Percentiles rank a stretch among this genome's conserved stretches.
These are phyloP conservation scores for Leccinum broughii DNA, from an alignment of 768 basidiomycete species.

Conservation along the genomic window DNA sequence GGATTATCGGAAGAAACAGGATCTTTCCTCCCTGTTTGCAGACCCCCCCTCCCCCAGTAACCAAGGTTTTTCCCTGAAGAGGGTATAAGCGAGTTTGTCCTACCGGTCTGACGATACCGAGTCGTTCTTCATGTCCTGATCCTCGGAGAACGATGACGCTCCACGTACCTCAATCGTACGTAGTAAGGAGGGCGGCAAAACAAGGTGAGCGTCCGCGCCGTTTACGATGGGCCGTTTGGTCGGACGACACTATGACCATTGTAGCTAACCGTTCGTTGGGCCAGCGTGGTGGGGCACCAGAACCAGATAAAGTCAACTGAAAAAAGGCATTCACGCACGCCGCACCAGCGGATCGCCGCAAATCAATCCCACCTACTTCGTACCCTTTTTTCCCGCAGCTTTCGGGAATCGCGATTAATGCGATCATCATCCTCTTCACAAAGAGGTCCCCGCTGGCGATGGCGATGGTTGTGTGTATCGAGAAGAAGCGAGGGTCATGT, in stretches of 20 bases:
- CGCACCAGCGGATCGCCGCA: background rate
- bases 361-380: background rate
- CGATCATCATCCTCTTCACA: background rate
- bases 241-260: conserved; percentile 2
- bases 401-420: background rate
- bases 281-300: background rate
- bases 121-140: conserved; percentile 8
- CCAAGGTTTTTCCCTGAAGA: background rate
- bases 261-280: conserved; percentile 4
- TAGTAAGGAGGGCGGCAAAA: background rate
- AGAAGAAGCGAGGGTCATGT: background rate
- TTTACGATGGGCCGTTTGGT: conserved; percentile 3
- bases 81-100: background rate
- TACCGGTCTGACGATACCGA: background rate
- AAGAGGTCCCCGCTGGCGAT: background rate
- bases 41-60: background rate
- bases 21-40: background rate
- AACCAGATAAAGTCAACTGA: background rate
- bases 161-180: background rate
- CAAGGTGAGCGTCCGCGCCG: conserved; percentile 1
- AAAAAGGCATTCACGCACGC: conserved; percentile 2
- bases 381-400: background rate
- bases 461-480: background rate
- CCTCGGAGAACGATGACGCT: conserved; percentile 5
- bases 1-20: background rate